phyloP scores from a whole-genome alignment of 768 basidiomycete species.

The Mycena filopes region DNA sequence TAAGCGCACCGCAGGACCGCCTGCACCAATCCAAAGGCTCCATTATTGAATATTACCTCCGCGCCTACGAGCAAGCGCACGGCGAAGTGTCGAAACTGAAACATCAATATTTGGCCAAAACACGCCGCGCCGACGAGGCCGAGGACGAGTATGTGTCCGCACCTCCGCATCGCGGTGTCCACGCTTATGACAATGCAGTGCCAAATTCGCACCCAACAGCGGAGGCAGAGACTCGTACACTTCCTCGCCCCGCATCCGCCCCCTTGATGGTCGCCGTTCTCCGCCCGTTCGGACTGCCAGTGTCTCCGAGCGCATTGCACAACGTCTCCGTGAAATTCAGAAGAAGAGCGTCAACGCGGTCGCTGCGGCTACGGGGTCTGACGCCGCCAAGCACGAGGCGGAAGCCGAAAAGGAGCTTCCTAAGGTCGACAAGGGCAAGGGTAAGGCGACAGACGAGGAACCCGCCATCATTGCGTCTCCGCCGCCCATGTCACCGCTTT shows the following conservation, averaged over 20 bases:
- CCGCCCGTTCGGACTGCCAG: conserved; percentile 76
- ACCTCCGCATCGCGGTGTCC: conserved; percentile 29
- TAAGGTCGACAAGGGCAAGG: conserved; percentile 88
- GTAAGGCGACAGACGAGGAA: conserved; percentile 63
- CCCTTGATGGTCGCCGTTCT: conserved; percentile 62
- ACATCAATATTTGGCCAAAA: conserved; percentile 80
- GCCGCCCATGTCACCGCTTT: conserved; percentile 69
- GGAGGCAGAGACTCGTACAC: conserved; percentile 79
- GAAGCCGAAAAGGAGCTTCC: conserved; percentile 51
- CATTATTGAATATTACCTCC: conserved; percentile 74
- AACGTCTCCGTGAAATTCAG: conserved; percentile 85
- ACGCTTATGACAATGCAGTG: conserved; percentile 56
- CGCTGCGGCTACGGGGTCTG: conserved; percentile 40
- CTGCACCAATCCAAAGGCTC: conserved; percentile 66
- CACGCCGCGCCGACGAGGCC: conserved; percentile 87
- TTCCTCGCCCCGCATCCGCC: conserved; percentile 75
- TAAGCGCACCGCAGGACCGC: conserved; percentile 59
- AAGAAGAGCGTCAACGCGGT: conserved; percentile 55
- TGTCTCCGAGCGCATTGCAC: conserved; percentile 88
- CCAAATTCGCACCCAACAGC: conserved; percentile 84
- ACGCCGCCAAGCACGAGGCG: conserved; percentile 41
- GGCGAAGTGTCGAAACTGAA: conserved; percentile 79
- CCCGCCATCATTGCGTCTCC: conserved; percentile 60
- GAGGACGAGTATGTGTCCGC: conserved; percentile 85
- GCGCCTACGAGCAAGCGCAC: conserved; percentile 75